Conservation (phyloP, 306 rosid genomes). For the Gleditsia sinensis region DNA sequence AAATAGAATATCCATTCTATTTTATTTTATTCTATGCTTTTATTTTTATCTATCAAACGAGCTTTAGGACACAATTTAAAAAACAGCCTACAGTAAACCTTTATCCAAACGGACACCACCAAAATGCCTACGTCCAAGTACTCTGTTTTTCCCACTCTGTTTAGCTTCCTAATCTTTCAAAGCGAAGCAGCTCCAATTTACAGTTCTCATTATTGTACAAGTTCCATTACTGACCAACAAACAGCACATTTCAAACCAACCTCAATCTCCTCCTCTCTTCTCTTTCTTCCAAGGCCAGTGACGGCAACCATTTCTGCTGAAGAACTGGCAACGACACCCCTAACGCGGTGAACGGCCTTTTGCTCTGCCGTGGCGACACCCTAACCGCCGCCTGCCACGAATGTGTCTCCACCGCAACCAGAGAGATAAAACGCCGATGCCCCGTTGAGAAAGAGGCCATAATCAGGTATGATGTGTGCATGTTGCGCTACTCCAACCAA, state of each 20-base stretch:
- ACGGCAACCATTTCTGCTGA: constrained; percentile 8
- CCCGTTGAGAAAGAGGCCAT: constrained; percentile 11
- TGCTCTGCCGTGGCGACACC: constrained; percentile 43
- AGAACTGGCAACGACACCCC: neutral
- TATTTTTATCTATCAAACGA: too few relatives aligned
- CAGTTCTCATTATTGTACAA: neutral
- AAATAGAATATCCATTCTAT: too few relatives aligned
- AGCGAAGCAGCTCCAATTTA: constrained; percentile 3
- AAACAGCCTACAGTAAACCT: neutral
- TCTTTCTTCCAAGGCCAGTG: constrained; percentile 30
- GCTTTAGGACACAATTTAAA: neutral
- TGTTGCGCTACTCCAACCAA: constrained; percentile 33
- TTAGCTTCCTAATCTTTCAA: neutral
- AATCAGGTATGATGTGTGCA: constrained; percentile 38
- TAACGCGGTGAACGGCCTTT: constrained; percentile 28
- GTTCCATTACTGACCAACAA: neutral
- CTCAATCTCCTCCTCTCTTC: constrained; percentile 39
- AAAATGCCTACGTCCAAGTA: neutral
- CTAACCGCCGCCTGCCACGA: neutral
- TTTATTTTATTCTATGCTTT: too few relatives aligned
- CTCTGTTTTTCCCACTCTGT: neutral
- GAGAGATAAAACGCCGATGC: neutral
- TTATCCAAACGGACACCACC: neutral
- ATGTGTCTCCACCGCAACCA: constrained; percentile 4
- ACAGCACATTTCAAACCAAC: constrained; percentile 35